Conservation (phyloP, 768 basidiomycete genomes). For the Mycena polygramma region DNA sequence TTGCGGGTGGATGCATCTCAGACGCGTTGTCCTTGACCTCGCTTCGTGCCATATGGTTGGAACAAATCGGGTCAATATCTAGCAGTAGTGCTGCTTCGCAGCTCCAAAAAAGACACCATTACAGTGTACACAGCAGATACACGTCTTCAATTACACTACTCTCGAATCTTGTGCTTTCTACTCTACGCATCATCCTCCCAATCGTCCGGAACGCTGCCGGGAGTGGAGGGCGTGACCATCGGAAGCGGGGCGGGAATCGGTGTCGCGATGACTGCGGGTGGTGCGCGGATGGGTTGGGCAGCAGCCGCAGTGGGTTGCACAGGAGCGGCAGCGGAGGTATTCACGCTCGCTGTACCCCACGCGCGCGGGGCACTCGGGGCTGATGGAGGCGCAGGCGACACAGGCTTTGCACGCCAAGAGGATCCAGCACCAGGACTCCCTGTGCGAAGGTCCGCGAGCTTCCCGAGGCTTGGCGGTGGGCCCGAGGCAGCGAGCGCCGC, state of each 20-base stretch:
- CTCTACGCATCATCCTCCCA: slow-evolving; percentile 68
- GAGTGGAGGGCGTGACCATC: slow-evolving; percentile 7
- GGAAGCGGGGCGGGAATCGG: not conserved
- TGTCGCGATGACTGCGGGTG: not conserved
- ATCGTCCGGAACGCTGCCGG: slow-evolving; percentile 58
- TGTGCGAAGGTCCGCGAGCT: slow-evolving; percentile 67
- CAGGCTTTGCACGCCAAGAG: slow-evolving; percentile 39
- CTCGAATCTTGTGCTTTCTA: not conserved
- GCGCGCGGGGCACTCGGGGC: slow-evolving; percentile 23
- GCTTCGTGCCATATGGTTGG: no score
- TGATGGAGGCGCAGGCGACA: slow-evolving; percentile 3
- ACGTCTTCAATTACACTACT: slow-evolving; percentile 1
- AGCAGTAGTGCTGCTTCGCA: no score
- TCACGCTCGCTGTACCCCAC: slow-evolving; percentile 8
- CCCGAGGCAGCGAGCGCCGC: slow-evolving; percentile 48
- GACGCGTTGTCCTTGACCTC: no score
- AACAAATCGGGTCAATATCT: no score
- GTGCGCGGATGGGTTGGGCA: slow-evolving; percentile 7
- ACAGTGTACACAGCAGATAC: not conserved
- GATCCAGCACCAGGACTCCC: slow-evolving; percentile 39
- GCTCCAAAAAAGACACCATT: no score
- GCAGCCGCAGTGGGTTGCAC: slow-evolving; percentile 18
- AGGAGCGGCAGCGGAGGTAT: slow-evolving; percentile 30
- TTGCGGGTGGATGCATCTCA: no score
- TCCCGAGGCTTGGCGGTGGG: slow-evolving; percentile 64